These are phyloP conservation scores for Capniomyces stellatus DNA, from an alignment of 371 early-diverging fungal genomes.

Conservation along the genomic window DNA sequence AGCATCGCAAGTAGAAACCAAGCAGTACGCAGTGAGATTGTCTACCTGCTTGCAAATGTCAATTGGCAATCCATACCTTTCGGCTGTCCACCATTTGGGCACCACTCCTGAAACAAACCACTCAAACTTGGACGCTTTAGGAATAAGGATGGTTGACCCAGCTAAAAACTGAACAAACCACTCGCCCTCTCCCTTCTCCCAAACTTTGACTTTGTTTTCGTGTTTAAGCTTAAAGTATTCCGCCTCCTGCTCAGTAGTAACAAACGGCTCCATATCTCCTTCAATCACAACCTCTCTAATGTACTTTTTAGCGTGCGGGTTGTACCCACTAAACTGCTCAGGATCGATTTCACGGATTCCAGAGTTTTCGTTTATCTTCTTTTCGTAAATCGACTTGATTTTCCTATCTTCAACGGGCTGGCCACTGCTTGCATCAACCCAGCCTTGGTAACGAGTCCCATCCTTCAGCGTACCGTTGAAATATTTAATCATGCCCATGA, in stretches of 20 bases:
- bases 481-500: slow-evolving; percentile 88
- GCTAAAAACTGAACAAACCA: slow-evolving; percentile 69
- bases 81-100: slow-evolving; percentile 87
- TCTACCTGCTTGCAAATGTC: slow-evolving; percentile 87
- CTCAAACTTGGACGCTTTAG: slow-evolving; percentile 88
- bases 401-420: slow-evolving; percentile 78
- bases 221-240: slow-evolving; percentile 71
- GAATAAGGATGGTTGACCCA: slow-evolving; percentile 75
- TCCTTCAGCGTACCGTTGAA: slow-evolving; percentile 67
- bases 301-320: slow-evolving; percentile 70
- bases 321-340: slow-evolving; percentile 64
- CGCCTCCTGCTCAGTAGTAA: slow-evolving; percentile 78
- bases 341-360: slow-evolving; percentile 90
- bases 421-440: slow-evolving; percentile 71
- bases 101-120: slow-evolving; percentile 87
- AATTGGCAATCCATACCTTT: slow-evolving; percentile 81
- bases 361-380: slow-evolving; percentile 69
- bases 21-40: slow-evolving; percentile 66
- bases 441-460: slow-evolving; percentile 60
- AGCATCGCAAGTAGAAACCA: slow-evolving; percentile 89
- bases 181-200: slow-evolving; percentile 35
- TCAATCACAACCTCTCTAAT: slow-evolving; percentile 82
- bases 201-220: slow-evolving; percentile 63
- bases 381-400: slow-evolving; percentile 82
- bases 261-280: slow-evolving; percentile 76